Base-by-base conservation (phyloP, 371 early-diverging fungal genomes). In the Mucor plumbeus region DNA sequence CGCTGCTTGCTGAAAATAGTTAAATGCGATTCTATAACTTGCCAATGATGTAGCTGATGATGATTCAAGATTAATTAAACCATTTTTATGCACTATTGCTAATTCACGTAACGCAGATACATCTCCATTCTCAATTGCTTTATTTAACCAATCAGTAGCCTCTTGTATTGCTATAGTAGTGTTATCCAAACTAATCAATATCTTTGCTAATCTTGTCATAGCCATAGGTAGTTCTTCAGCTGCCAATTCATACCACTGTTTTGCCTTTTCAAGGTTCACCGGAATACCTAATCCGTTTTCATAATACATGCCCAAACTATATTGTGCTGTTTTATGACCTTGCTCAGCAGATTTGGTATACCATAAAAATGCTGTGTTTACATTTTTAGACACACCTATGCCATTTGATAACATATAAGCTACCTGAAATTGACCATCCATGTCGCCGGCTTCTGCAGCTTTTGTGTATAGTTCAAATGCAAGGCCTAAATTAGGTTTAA, bases 1-100 rank as follows among this genome's bases (percentile, higher is more conserved):
- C 1, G 86, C 87, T 3, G 87, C 83, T 41, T 72, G 76, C 31
- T 69, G 60, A 56, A 73, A 84, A 80, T 82, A 79, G 14, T 80
- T 15, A 14, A 82, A 68, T n/a, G 84, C 83, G 15, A 38, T 48
- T 19, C 67, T 59, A 0, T 63, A 64, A 31, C 72, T 59, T 1
- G 73, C 67, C 9, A 36, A 34, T 17, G 44, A 6, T 50, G 50
- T 21, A 11, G 53, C 7, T 10, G 15, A 3, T 8, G 36, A 17
- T 3, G 35, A n/a, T 21, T 76, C 57, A 14, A 74, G 38, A 17
- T 35, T 36, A 57, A 61, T 50, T 61, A 64, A 61, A 21, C 69
- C 69, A 31, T 68, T 68, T 59, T 57, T 65, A 58, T 74, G 71
- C 15, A 67, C 43, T 8, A 34, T 59, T n/a, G 71, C 75, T 26